Base-by-base conservation (phyloP, 2,329 filamentous ascomycete genomes). In the Pyricularia sp. region DNA sequence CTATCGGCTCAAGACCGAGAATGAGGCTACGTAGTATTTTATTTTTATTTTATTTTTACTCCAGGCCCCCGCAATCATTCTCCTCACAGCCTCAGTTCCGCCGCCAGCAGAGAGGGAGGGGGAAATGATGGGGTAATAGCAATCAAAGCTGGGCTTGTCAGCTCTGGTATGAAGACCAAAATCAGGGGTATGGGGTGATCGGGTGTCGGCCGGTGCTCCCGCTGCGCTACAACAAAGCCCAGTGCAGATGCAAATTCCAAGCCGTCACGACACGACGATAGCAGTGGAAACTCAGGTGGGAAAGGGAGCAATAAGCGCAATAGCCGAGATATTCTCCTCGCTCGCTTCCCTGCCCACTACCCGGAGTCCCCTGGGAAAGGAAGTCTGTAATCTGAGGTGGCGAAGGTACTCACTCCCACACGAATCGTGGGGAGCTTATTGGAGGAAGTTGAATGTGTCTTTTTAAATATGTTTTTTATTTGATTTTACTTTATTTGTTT, bases 141-240 rank as follows among this genome's bases (percentile, higher is more conserved):
- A 26, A n/a, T 30, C 31, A 36, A 31, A 36, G 20, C 64, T 42
- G 64, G 64, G 61, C 30, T 23, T 65, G 30, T 36, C 26, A 65
- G 64, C 31, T 36, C 31, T 36, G 64, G 64, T 64, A n/a, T 4
- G 30, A 33, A 23, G 6, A 36, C 64, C 17, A 33, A 55, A 68
- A 63, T 33, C 66, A 50, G 42, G 66, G 66, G 66, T 63, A 28
- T 17, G 17, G 61, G 28, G 11, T 30, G 66, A 58, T 68, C 66
- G 66, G 66, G 66, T 61, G 58, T 68, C 66, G 66, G 66, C 50
- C 36, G 66, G 55, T n/a, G 23, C 55, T 68, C 66, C 66, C 66
- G 66, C 23, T 63, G 23, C 64, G 42, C 42, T 55, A 55, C 42
- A 20, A 55, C 42, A 20, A n/a, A 55, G 42, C 42, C 42, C 42